Base-by-base conservation (phyloP, 1,284 basidiomycete species). In the Blastosporella zonata region DNA sequence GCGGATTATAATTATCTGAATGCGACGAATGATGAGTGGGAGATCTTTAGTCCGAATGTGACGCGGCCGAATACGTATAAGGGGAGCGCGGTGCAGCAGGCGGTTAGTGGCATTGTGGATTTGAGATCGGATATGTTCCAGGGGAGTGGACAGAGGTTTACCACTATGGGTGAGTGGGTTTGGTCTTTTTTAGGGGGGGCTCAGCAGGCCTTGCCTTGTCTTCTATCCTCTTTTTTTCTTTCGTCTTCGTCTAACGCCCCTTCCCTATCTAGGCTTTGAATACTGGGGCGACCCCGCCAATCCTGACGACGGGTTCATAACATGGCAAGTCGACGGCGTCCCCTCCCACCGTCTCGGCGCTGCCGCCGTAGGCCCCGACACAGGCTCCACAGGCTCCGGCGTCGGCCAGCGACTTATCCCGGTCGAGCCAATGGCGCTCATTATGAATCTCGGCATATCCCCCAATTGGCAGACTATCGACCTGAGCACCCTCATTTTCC, bases 361-460 rank as follows among this genome's bases (percentile, higher is more conserved):
- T 0, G 46, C 55, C 1, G 75, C 84, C 25, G 69, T 88, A 6
- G 78, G 68, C 0, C 69, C 82, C 3, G 86, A 89, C 59, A 61
- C 53, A 29, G 70, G 68, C 2, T 17, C 41, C 8, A 38, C 34
- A 1, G 47, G 41, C 18, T 38, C 47, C 0, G 68, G 71, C 27
- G 72, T 91, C n/a, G 70, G 72, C 1, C 78, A 81, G 54, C 65
- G 89, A 50, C 60, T 89, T 31, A 79, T 92, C 6, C 75, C 87
- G 1, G 82, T 87, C 58, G 90, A 92, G 60, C 89, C 89, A 1
- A 84, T 80, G 77, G 77, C 75, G 47, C 72, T 87, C 54, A 68
- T 86, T 29, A 44, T 87, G 50, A 87, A 87, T 60, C 66, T 86
- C 58, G 84, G 82, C 25, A 78, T 86, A 50, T 81, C 82, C 10